Conservation (phyloP, 2,329 filamentous ascomycete genomes). For the Ramichloridium luteum region DNA sequence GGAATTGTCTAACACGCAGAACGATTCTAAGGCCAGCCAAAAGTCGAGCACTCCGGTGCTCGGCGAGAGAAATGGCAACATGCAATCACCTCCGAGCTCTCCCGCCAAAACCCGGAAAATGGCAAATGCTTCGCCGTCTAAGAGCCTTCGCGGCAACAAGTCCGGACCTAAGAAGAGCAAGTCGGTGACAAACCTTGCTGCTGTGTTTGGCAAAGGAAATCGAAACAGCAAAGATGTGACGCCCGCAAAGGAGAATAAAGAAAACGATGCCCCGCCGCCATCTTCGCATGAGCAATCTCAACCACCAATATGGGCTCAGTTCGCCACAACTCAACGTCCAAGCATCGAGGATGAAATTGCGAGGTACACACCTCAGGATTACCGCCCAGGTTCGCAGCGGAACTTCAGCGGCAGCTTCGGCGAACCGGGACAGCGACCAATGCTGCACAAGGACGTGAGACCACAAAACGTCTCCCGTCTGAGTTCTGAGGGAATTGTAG, state of each 20-base stretch:
- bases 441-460: conserved; percentile 19
- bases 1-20: neutral
- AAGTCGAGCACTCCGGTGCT: conserved; percentile 10
- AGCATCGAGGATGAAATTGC: conserved; percentile 42
- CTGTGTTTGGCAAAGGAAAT: conserved; percentile 61
- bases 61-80: conserved; percentile 22
- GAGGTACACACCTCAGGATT: conserved; percentile 46
- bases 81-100: conserved; percentile 21
- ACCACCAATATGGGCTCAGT: conserved; percentile 73
- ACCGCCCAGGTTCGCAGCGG: conserved; percentile 49
- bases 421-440: conserved; percentile 35
- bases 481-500: conserved; percentile 13
- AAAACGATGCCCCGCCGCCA: conserved; percentile 58
- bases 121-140: conserved; percentile 23
- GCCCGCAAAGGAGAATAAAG: conserved; percentile 53
- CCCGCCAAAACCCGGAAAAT: conserved; percentile 25
- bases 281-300: conserved; percentile 34
- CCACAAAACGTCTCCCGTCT: conserved; percentile 19
- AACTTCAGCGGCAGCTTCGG: conserved; percentile 36
- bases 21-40: neutral
- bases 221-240: conserved; percentile 49
- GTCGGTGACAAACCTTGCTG: conserved; percentile 70
- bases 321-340: conserved; percentile 29
- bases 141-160: conserved; percentile 27
- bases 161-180: conserved; percentile 54